A percentile compares a stretch with the other conserved stretches of the same genome.
Conservation (phyloP, 2,329 filamentous ascomycete species). For the Westerdykella ornata region DNA sequence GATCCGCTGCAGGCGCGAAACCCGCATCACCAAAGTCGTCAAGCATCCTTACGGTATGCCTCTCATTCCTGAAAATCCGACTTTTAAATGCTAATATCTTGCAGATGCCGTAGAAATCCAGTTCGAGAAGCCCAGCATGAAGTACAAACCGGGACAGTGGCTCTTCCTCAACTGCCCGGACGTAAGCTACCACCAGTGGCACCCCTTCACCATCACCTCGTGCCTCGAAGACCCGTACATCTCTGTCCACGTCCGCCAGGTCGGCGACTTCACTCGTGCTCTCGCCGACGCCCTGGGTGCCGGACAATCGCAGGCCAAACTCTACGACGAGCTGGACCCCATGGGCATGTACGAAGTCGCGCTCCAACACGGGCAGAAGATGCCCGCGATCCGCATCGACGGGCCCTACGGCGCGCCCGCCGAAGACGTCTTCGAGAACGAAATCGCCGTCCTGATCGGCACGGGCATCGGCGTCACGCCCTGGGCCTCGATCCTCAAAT, state of each 20-base stretch:
- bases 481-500: constrained; percentile 85
- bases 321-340: constrained; percentile 85
- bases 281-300: constrained; percentile 95
- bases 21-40: constrained; percentile 87
- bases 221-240: constrained; percentile 95
- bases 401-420: constrained; percentile 95
- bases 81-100: constrained; percentile 23
- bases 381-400: constrained; percentile 85
- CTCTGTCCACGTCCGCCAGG: constrained; percentile 89
- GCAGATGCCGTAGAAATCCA: constrained; percentile 92
- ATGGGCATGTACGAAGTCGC: constrained; percentile 98
- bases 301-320: constrained; percentile 75
- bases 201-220: constrained; percentile 97
- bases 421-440: constrained; percentile 93
- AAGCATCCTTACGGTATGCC: constrained; percentile 82
- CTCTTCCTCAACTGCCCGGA: constrained; percentile 90
- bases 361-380: constrained; percentile 82
- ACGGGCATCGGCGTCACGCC: constrained; percentile 84
- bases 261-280: constrained; percentile 90
- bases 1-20: constrained; percentile 72
- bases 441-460: constrained; percentile 78
- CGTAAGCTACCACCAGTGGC: constrained; percentile 87
- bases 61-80: background rate
- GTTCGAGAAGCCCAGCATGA: constrained; percentile 92
- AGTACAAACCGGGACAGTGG: constrained; percentile 98